Evolutionary conservation across 2,329 filamentous ascomycete genomes (phyloP), one percentile per base, ranked within the genome.

Genomic region (Saccharata proteae): DNA sequence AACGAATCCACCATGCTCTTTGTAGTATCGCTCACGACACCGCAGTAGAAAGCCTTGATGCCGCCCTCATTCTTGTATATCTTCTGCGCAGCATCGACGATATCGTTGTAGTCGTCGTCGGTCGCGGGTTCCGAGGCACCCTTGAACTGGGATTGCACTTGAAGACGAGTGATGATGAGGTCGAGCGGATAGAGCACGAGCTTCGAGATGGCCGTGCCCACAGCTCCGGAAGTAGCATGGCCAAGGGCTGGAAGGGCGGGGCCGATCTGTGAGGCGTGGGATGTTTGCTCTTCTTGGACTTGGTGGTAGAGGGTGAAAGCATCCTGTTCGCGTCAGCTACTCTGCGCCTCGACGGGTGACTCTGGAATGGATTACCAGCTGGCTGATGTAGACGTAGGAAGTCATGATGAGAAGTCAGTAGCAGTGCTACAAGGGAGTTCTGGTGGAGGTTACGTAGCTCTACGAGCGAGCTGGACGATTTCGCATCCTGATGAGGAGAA

Each of bases 131-230:
- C 3, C n/a, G 49, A 48, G 2, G 54, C 47, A 3, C 46, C 41
- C 9, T 59, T 60, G 11, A 74, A 56, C 43, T 71, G 71, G 23
- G 69, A 69, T 58, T 90, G 82, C 3, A 83, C 79, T 56, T 92
- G 84, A 27, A 93, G 67, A 16, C 84, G 73, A 16, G 84, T 85
- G 34, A 84, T 78, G 39, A 90, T 73, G 25, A 92, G 69, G 45
- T 83, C 80, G 35, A 93, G 69, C 2, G 85, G 86, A 50, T 93
- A 92, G 5, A 82, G 75, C 33, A 75, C 58, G 27, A 84, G 66
- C 44, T 86, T 88, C 8, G 84, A 81, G 37, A 88, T 68, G 11
- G 81, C 79, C 1, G 82, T 80, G 20, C 83, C 84, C 0, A 76
- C 62, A 4, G 82, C 80, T 30, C 85, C 85, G 4, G 84, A 84